These are phyloP conservation scores for Ustilago curta DNA, from an alignment of 1,284 basidiomycete genomes.

Conservation along the genomic window DNA sequence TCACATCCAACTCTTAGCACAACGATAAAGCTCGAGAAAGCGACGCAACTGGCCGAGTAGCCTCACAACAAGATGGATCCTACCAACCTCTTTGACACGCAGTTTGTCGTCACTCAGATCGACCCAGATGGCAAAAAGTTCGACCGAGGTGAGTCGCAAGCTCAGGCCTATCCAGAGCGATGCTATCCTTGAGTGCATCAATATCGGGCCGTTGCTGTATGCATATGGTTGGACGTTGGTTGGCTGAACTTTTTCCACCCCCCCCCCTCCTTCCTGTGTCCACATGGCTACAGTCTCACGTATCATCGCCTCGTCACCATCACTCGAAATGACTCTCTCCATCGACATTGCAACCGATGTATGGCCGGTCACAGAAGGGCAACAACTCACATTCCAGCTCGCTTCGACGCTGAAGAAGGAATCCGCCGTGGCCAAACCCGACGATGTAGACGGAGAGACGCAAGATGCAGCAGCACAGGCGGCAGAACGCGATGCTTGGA, in stretches of 20 bases:
- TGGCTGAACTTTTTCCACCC: too few species aligned
- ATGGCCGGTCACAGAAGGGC: slow-evolving; percentile 72
- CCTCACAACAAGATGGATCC: slow-evolving; percentile 53
- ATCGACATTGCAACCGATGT: slow-evolving; percentile 73
- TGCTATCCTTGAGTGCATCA: background rate
- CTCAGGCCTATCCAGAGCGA: background rate
- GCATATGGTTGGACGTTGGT: background rate
- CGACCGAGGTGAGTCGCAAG: slow-evolving; percentile 81
- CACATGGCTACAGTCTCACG: slow-evolving; percentile 72
- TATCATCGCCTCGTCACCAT: slow-evolving; percentile 60
- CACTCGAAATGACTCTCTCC: slow-evolving; percentile 86
- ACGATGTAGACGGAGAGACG: slow-evolving; percentile 43
- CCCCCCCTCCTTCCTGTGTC: too few species aligned
- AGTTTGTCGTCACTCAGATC: slow-evolving; percentile 66
- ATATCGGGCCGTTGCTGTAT: background rate
- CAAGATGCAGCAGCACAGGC: slow-evolving; percentile 51
- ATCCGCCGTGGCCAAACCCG: slow-evolving; percentile 68
- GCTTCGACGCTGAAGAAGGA: slow-evolving; percentile 76
- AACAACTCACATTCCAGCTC: slow-evolving; percentile 86
- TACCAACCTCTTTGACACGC: slow-evolving; percentile 67
- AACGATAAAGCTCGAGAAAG: too few species aligned
- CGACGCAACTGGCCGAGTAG: background rate
- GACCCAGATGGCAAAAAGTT: slow-evolving; percentile 87
- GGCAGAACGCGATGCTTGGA: slow-evolving; percentile 79
- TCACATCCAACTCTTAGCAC: too few species aligned